Evolutionary conservation across 306 rosid genomes (phyloP).

Genomic region (Neltuma alba): DNA sequence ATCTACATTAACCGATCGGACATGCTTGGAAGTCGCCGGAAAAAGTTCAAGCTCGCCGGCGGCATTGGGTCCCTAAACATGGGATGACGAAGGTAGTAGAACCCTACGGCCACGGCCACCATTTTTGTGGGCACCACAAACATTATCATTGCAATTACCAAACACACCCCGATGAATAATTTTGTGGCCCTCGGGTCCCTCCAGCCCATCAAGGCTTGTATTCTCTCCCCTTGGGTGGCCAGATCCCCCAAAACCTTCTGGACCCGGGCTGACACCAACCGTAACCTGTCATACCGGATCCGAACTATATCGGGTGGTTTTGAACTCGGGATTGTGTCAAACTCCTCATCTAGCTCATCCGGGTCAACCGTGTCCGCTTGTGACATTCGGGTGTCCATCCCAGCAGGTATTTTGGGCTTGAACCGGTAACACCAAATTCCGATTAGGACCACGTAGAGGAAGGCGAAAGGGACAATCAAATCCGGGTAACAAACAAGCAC

Average conservation of each 20-base stretch:
- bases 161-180: constrained; percentile 53
- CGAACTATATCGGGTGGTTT: constrained; percentile 70
- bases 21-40: constrained; percentile 77
- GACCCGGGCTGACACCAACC: constrained; percentile 78
- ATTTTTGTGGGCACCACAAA: constrained; percentile 51
- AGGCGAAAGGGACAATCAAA: constrained; percentile 78
- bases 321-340: constrained; percentile 90
- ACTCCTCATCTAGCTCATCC: constrained; percentile 87
- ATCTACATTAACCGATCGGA: constrained; percentile 87
- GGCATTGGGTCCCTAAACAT: constrained; percentile 62
- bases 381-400: constrained; percentile 80
- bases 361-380: constrained; percentile 86
- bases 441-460: constrained; percentile 73
- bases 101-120: constrained; percentile 91
- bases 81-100: constrained; percentile 62
- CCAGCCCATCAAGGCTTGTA: constrained; percentile 88
- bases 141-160: constrained; percentile 37
- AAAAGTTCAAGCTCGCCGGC: constrained; percentile 52
- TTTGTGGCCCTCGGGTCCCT: constrained; percentile 94
- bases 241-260: constrained; percentile 94
- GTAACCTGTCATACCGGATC: constrained; percentile 71
- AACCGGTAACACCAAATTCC: constrained; percentile 94
- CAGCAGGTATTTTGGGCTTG: constrained; percentile 74
- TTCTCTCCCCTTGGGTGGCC: constrained; percentile 91
- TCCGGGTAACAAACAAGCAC: constrained; percentile 99